Evolutionary conservation across 2,329 filamentous ascomycete species (phyloP), one percentile per base, ranked within the genome.

Genomic region (Dendrostoma leiphaemia): DNA sequence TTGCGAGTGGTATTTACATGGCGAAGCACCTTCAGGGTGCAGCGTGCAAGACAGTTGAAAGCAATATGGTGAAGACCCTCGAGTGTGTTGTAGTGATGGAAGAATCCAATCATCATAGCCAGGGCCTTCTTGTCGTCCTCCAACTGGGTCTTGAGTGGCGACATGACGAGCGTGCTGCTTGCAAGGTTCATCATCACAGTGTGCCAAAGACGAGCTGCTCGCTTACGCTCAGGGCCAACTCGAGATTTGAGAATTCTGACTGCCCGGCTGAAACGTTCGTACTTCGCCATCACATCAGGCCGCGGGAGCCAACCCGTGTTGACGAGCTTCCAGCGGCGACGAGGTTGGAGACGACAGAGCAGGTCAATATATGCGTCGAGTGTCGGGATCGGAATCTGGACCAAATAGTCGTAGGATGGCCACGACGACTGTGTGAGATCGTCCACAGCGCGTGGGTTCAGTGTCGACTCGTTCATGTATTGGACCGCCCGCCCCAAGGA

Each of bases 351-450:
- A 15, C 32, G 29, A 58, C 76, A 78, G n/a, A 82, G 67, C n/a
- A 81, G 65, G 19, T 63, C 52, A 21, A 86, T 71, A 61, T 81
- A 84, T 3, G 80, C 77, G 6, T 69, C 68, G 53, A 86, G 76
- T 1, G 78, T 57, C 3, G 56, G 23, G 4, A 68, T 56, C 1
- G 74, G 70, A 6, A 75, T 63, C 17, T 61, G 50, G 35, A 54
- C 31, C n/a, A 69, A 59, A 4, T 60, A 57, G 10, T 62, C 56
- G 21, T 58, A 58, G 19, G 52, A 59, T n/a, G 62, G 28, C 9
- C 24, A 45, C 6, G 67, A 46, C 9, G 63, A 54, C 15, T 41
- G 52, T 17, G 67, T 57, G 35, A 57, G 44, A 26, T 52, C 45
- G 4, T 55, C 28, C 4, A 60, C 34, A 6, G 58, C 56, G 1